A percentile compares a stretch with the other conserved stretches of the same genome.
Conservation (phyloP, 225 moss, liverwort and hornwort species). For the Straminergon stramineum region DNA sequence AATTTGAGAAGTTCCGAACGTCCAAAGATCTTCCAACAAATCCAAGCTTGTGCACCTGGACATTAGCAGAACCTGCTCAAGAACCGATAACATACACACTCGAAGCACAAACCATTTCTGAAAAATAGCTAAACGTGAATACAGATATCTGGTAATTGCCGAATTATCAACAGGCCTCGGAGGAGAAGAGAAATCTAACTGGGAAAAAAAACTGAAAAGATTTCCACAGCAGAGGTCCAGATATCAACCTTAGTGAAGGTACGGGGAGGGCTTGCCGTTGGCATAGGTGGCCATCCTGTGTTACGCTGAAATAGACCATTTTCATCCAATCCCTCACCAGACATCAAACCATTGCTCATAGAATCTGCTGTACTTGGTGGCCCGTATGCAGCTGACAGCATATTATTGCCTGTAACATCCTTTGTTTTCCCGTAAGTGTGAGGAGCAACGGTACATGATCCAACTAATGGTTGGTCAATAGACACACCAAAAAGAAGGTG, state of each 20-base stretch:
- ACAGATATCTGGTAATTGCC: neutral
- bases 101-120: neutral
- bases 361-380: conserved; percentile 61
- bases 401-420: conserved; percentile 50
- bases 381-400: conserved; percentile 51
- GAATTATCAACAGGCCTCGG: neutral
- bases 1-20: conserved; percentile 68
- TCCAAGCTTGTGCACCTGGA: conserved; percentile 88
- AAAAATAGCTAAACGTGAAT: neutral
- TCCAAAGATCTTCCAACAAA: conserved; percentile 87
- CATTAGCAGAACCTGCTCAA: conserved; percentile 1
- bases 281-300: conserved; percentile 52
- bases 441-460: conserved; percentile 31
- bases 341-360: conserved; percentile 62
- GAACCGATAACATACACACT: neutral
- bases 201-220: neutral
- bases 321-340: conserved; percentile 63
- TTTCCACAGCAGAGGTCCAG: conserved; percentile 5
- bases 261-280: conserved; percentile 47
- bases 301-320: conserved; percentile 57
- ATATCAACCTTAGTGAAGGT: conserved; percentile 77
- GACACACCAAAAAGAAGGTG: conserved; percentile 86
- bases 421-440: conserved; percentile 48
- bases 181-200: neutral
- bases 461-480: conserved; percentile 67